Evolutionary conservation across 805 yeast genomes (phyloP), one percentile per base, ranked within the genome.

Genomic region (Saturnispora hagleri): DNA sequence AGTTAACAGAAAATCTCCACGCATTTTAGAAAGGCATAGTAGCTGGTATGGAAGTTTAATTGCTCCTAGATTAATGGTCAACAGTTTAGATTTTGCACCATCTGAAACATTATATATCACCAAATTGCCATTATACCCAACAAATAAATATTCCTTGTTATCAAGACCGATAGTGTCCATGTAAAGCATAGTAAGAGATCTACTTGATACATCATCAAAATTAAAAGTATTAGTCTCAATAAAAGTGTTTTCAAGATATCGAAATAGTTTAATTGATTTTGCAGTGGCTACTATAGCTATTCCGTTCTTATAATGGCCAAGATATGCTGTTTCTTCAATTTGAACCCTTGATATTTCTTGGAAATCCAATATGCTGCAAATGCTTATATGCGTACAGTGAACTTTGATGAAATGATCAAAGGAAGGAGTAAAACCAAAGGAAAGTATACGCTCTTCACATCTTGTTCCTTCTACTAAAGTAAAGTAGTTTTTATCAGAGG

Each of bases 1-100:
- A 1, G 66, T 56, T 6, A 63, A 4, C 13, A 64, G 9, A 12
- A 52, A 43, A 4, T 31, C 53, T 5, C 43, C 46, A 2, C 31
- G 4, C 3, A 20, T 27, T 13, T 36, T 28, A 26, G 17, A 20
- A 7, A 41, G 31, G 15, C 31, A 41, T 10, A n/a, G 9, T 17
- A 47, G 17, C 17, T 28, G 47, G 12, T n/a, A 27, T 7, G 38
- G 33, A n/a, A 49, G 18, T 43, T 43, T 40, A 13, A 49, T 20
- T 8, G 13, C 36, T 18, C 34, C 40, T 22, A 48, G 43, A 12
- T 31, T 26, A 24, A 42, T 18, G 10, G 43, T 27, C 7, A 38
- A 9, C 6, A 38, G 26, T 8, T 18, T 38, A 12, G n/a, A 18
- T 3, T 18, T 38, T 18, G 42, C 5, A 38, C 18, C 4, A 38